Percentiles rank a stretch among this genome's conserved stretches.
phyloP scores from a whole-genome alignment of 805 yeast genomes.

The Blastobotrys parvus region DNA sequence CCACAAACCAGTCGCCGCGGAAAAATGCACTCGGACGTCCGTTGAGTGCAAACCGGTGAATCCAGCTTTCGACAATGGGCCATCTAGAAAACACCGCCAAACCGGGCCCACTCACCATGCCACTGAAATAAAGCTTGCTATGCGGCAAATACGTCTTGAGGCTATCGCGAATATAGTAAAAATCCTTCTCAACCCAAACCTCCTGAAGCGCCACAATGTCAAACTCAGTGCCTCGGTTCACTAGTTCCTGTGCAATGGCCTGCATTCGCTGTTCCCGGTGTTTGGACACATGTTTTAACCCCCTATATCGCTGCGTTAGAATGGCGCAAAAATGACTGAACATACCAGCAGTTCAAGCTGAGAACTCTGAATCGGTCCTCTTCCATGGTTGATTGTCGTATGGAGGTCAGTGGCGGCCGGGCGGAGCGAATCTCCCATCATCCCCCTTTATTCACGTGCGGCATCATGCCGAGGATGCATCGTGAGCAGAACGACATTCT shows the following conservation, averaged over 20 bases:
- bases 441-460: no score
- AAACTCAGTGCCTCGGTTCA: constrained; percentile 39
- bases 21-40: constrained; percentile 91
- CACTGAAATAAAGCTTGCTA: constrained; percentile 65
- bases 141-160: constrained; percentile 49
- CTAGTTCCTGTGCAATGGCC: constrained; percentile 66
- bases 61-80: constrained; percentile 71
- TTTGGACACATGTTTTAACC: constrained; percentile 77
- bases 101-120: constrained; percentile 90
- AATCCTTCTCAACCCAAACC: constrained; percentile 82
- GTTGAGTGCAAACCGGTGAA: constrained; percentile 82
- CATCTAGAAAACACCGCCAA: constrained; percentile 73
- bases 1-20: constrained; percentile 97
- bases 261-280: constrained; percentile 51
- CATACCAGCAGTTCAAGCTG: constrained; percentile 29
- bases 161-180: constrained; percentile 48
- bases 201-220: constrained; percentile 94
- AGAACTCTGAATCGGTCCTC: constrained; percentile 15
- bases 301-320: constrained; percentile 60
- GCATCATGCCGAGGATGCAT: no score
- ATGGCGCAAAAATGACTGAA: constrained; percentile 1
- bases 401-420: no score
- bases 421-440: no score
- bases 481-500: no score
- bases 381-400: no score